Conservation (phyloP, 352 stramenopile genomes). For the Phytophthora kernoviae region DNA sequence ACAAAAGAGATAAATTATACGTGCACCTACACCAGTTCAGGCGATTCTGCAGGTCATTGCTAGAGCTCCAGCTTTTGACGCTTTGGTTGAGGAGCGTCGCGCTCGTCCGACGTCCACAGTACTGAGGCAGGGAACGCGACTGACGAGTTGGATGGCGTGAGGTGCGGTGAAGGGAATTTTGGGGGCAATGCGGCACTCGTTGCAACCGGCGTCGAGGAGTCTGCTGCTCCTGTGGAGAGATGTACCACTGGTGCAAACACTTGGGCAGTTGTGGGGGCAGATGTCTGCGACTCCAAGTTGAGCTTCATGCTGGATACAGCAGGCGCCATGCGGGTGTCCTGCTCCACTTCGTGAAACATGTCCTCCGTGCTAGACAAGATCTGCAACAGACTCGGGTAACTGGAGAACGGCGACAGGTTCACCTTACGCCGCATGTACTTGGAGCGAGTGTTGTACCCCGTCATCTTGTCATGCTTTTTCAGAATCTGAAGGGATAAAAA, state of each 20-base stretch:
- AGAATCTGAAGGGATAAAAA: conserved; percentile 47
- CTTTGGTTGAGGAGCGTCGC: conserved; percentile 17
- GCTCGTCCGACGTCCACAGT: conserved; percentile 48
- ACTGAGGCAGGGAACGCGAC: conserved; percentile 54
- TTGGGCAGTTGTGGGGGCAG: not conserved
- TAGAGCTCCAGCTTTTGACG: conserved; percentile 25
- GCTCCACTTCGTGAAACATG: conserved; percentile 81
- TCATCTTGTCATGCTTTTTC: conserved; percentile 89
- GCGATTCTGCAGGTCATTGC: not conserved
- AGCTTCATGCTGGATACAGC: conserved; percentile 65
- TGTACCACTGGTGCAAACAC: conserved; percentile 27
- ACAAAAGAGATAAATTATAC: conserved; percentile 40
- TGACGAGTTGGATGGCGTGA: conserved; percentile 51
- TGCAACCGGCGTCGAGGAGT: conserved; percentile 38
- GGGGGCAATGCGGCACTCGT: conserved; percentile 10
- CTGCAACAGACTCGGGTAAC: conserved; percentile 73
- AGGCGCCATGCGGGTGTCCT: conserved; percentile 52
- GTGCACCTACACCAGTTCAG: not conserved
- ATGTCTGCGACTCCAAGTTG: conserved; percentile 36
- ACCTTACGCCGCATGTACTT: conserved; percentile 89
- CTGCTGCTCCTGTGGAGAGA: conserved; percentile 13
- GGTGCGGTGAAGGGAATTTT: conserved; percentile 46
- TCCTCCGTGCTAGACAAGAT: conserved; percentile 80
- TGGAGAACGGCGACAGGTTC: conserved; percentile 79
- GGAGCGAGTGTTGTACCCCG: conserved; percentile 81